Evolutionary conservation across 345 rosid species (phyloP), one percentile per base, ranked within the genome.

Genomic region (Populus simonii): DNA sequence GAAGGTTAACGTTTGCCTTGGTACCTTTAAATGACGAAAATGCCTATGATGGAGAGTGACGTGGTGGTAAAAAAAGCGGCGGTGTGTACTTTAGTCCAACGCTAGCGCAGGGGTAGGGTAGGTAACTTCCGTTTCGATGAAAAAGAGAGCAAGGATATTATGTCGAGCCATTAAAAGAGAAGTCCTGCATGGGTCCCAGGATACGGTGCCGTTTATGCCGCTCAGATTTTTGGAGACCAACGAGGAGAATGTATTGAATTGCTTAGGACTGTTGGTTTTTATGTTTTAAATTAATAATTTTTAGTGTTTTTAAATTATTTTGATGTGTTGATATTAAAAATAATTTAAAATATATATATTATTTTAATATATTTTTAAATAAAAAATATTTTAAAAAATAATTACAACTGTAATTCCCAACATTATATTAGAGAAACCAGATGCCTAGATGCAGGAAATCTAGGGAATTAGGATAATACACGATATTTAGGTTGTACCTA

Each of bases 61-160:
- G 77, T 31, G 57, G 27, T 49, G 68, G 71, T 20, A 6, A 62
- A 31, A 31, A 72, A 72, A 35, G 75, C 55, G 75, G 75, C 75
- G 45, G 66, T 17, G 20, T 51, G 75, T 22, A 11, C 75, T 55
- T 35, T 20, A 51, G 33, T 43, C 45, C 15, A 43, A 15, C 57
- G 57, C 73, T 2, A 11, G 27, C 20, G 47, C 25, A 55, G 47
- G 75, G 75, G 41, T 35, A 72, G 18, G 22, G 36, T 16, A 71
- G 20, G 74, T 17, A 71, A 38, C 36, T 73, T 15, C 5, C 23
- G 1, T 59, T 38, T 23, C 51, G 59, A 47, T 27, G 5, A 0
- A 71, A 23, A 18, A 16, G 62, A 73, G 6, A 27, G 8, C 15
- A 10, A 7, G 23, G 55, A 10, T 27, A 22, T 23, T 0, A 23